Base-by-base conservation (phyloP, 345 rosid genomes). In the Gossypium bickii region DNA sequence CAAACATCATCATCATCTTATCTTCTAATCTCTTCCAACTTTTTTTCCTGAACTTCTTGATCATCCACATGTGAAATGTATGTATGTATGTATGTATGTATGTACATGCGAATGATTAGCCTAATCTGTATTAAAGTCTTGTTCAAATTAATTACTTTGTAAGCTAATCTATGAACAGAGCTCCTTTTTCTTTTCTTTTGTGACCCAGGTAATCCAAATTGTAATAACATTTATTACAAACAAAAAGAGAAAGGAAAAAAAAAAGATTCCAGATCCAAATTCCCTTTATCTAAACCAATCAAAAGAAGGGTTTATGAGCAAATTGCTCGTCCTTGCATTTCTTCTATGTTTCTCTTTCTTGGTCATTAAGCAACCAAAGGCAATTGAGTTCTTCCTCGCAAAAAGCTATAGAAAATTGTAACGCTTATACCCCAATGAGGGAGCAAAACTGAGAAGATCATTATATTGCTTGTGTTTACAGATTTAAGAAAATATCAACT, bases 281-380 rank as follows among this genome's bases (percentile, higher is more conserved):
- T 17, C 24, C 55, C 72, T 69, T 69, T 51, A 12, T 29, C 48
- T 52, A 17, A 70, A 70, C 61, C 60, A 17, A 38, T 27, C 10
- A 27, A 48, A 16, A 47, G 12, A 53, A 52, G 11, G 47, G 11
- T 70, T 29, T 69, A 16, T 27, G 44, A 27, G 58, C 43, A 69
- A 69, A 69, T 20, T 51, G 22, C 2, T 16, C 13, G 24, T 49
- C 43, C 72, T 67, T 67, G 20, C 13, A 13, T 16, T 57, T 51
- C 44, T 53, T 53, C 60, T 34, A 25, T 70, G 73, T n/a, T 70
- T 70, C 17, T 29, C 27, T 70, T 70, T 70, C 61, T 70, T 70
- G 72, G 59, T 51, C 59, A 70, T n/a, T 70, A 70, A 70, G 73
- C 61, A 70, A 70, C 5, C 53, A 27, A 20, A 70, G 60, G 27